phyloP scores from a whole-genome alignment of 805 yeast species.

The Wickerhamomyces hampshirensis region DNA sequence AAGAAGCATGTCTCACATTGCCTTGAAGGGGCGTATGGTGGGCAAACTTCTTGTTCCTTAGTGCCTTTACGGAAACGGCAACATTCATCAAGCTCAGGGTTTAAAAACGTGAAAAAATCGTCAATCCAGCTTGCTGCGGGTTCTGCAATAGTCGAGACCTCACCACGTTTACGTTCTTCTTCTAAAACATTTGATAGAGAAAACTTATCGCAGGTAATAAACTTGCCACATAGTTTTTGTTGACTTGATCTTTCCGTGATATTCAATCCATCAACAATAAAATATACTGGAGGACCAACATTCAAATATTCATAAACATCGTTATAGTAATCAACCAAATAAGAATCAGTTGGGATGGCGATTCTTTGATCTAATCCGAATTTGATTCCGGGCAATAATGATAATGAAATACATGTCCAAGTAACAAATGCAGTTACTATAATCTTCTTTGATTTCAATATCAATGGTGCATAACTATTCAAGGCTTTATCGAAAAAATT shows the following conservation, averaged over 20 bases:
- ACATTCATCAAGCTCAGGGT: slow-evolving; percentile 83
- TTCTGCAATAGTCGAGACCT: slow-evolving; percentile 62
- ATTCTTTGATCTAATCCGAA: slow-evolving; percentile 86
- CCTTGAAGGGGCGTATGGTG: slow-evolving; percentile 61
- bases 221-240: slow-evolving; percentile 78
- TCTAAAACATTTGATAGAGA: slow-evolving; percentile 80
- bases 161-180: slow-evolving; percentile 71
- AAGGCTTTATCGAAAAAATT: slow-evolving; percentile 38
- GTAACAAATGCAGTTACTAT: slow-evolving; percentile 51
- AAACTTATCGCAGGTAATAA: slow-evolving; percentile 73
- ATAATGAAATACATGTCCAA: slow-evolving; percentile 65
- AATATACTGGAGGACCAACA: slow-evolving; percentile 90
- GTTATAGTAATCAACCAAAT: slow-evolving; percentile 73
- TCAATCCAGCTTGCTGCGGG: slow-evolving; percentile 93
- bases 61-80: slow-evolving; percentile 60
- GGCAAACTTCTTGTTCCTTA: slow-evolving; percentile 52
- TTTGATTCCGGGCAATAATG: slow-evolving; percentile 61
- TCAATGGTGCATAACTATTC: slow-evolving; percentile 45
- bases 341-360: slow-evolving; percentile 82
- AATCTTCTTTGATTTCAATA: slow-evolving; percentile 44
- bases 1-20: slow-evolving; percentile 71
- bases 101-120: slow-evolving; percentile 81
- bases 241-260: slow-evolving; percentile 60
- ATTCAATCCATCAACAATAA: slow-evolving; percentile 68
- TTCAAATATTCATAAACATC: slow-evolving; percentile 69